Base-by-base conservation (phyloP, 2,329 filamentous ascomycete genomes). In the Alternaria novae-zelandiae region DNA sequence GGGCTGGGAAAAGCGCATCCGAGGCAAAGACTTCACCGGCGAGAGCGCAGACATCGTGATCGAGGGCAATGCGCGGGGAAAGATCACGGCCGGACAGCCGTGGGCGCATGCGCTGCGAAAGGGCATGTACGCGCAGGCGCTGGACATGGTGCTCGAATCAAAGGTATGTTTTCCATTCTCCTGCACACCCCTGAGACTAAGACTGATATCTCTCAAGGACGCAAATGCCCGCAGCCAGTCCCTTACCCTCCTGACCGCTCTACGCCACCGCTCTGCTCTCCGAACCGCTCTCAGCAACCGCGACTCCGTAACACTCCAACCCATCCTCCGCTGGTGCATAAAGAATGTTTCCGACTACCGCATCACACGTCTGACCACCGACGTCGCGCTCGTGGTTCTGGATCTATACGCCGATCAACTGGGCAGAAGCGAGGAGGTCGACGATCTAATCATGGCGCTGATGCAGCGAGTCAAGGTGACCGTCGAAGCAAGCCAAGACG, bases 41-140 rank as follows among this genome's bases (percentile, higher is more conserved):
- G 93, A 97, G 79, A 91, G 90, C 47, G 91, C 90, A 23, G 94
- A 97, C 76, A 94, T 97, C 57, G 88, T 97, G 71, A 94, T 98
- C 72, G 91, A 95, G 54, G 88, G 88, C 45, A 90, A 92, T 70
- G 89, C 91, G 44, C 82, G 83, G 54, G 85, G 86, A 64, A 89
- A 87, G 74, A 83, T 83, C 55, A 90, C 89, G 77, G 89, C 88
- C 74, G 87, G 92, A 70, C 69, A 74, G 15, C 88, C 89, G 50
- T 99, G 96, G 95, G 94, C 97, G 78, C 85, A 86, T 63, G 89
- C 93, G 68, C 85, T 98, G 61, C 89, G 94, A 54, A 90, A 91
- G 74, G 94, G 90, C 11, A 87, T 89, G 63, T 98, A 96, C 78
- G 86, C 86, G 4, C 85, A 87, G 30, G 93, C 96, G 3, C 84